phyloP scores from a whole-genome alignment of 2,329 filamentous ascomycete genomes.

The Pseudogymnoascus sp. region DNA sequence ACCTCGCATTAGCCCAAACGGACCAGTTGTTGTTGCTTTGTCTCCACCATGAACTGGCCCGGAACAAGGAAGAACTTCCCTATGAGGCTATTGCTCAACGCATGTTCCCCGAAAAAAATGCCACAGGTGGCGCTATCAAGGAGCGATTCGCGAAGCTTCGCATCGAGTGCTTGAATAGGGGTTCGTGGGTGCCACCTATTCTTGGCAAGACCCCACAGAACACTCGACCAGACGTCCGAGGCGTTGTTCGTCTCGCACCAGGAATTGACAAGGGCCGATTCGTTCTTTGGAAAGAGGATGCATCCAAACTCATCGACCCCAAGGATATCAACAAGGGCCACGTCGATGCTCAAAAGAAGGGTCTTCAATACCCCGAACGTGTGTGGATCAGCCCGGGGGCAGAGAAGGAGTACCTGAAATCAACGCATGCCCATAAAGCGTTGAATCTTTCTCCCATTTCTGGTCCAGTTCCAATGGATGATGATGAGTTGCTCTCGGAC shows the following conservation, averaged over 20 bases:
- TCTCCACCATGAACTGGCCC: slow-evolving; percentile 15
- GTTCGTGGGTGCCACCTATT: slow-evolving; percentile 37
- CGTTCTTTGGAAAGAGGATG: slow-evolving; percentile 9
- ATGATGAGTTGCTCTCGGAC: background rate
- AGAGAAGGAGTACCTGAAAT: background rate
- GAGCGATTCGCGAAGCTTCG: slow-evolving; percentile 36
- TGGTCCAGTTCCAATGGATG: background rate
- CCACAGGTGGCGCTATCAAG: slow-evolving; percentile 33
- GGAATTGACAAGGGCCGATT: slow-evolving; percentile 8
- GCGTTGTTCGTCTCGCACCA: slow-evolving; percentile 7
- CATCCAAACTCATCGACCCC: slow-evolving; percentile 6
- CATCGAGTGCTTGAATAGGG: slow-evolving; percentile 31
- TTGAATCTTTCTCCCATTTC: background rate
- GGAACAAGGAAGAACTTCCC: slow-evolving; percentile 31
- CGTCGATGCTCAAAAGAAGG: background rate
- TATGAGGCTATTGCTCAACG: slow-evolving; percentile 38
- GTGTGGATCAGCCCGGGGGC: background rate
- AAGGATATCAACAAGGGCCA: slow-evolving; percentile 11
- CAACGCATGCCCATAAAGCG: background rate
- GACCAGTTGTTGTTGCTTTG: slow-evolving; percentile 12
- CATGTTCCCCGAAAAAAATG: slow-evolving; percentile 32
- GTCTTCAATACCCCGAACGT: background rate
- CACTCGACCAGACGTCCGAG: slow-evolving; percentile 22
- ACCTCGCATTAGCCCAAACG: background rate
- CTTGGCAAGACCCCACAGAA: slow-evolving; percentile 24